Evolutionary conservation across 2,329 filamentous ascomycete species (phyloP).

Genomic region (Hawksworthiomyces lignivorus): DNA sequence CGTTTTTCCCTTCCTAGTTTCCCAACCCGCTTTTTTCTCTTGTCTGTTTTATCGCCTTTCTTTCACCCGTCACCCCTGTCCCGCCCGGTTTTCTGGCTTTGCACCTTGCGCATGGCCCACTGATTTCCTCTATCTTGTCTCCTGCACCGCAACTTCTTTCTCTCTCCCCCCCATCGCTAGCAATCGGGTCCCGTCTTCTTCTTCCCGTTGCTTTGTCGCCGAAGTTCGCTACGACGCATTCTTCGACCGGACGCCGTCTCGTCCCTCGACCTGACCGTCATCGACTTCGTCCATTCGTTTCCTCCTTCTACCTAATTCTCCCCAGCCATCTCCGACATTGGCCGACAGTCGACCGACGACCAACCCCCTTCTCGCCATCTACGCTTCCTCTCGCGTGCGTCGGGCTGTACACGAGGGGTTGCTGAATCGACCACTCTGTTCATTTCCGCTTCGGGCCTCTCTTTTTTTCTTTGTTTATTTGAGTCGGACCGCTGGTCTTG

Average conservation of each 20-base stretch:
- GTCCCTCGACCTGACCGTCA: background rate
- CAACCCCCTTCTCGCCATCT: background rate
- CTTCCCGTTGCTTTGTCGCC: background rate
- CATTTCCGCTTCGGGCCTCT: no score
- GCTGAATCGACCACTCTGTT: no score
- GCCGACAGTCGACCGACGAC: background rate
- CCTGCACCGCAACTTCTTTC: background rate
- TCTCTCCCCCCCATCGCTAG: background rate
- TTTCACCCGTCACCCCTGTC: conserved; percentile 6
- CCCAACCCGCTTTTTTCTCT: background rate
- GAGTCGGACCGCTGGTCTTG: background rate
- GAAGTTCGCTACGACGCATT: background rate
- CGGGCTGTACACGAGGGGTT: no score
- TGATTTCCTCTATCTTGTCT: background rate
- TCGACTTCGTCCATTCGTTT: background rate
- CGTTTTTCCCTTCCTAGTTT: background rate
- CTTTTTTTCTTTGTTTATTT: no score
- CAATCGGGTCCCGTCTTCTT: background rate
- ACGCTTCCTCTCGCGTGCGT: no score
- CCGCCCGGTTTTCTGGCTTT: conserved; percentile 1
- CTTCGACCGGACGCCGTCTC: background rate
- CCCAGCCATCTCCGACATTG: background rate
- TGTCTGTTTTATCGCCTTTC: no score
- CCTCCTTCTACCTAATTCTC: no score
- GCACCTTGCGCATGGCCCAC: conserved; percentile 8